Base-by-base conservation (phyloP, 768 basidiomycete species). In the Hericium rajendrae region DNA sequence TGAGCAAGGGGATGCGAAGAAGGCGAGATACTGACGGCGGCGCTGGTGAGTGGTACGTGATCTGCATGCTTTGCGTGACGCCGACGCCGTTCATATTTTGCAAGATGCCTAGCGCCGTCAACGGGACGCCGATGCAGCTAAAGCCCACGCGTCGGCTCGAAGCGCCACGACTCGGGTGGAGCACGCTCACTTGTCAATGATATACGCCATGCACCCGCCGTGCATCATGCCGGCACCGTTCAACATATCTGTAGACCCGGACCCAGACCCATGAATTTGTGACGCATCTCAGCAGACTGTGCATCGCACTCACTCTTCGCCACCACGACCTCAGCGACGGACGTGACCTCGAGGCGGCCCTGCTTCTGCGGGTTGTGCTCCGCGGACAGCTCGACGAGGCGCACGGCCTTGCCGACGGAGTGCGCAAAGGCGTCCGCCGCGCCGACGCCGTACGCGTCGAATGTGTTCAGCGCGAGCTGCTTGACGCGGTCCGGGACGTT, bases 181-280 rank as follows among this genome's bases (percentile, higher is more conserved):
- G n/a, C 16, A 12, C 15, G 69, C 77, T 52, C 59, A 84, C 84
- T 85, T 87, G 70, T 88, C 86, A 48, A 88, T 81, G 56, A 88
- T 72, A 69, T 87, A 87, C 48, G 85, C 82, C 38, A 88, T 67
- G 55, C 84, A 85, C 40, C 83, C 86, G n/a, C 87, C 86, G 61
- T 88, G 86, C 15, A 88, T 73, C 80, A 86, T 85, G 2, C 83
- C 83, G 24, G 84, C 84, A 12, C 86, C 86, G 62, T 88, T 89
- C 37, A 88, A 72, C 84, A 87, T 86, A 57, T 78, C 86, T 85
- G 60, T 39, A 18, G 43, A 16, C 22, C 26, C 39, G n/a, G 43
- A 16, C 22, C 26, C 39, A 46, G 18, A 38, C 3, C 10, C 22
- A 49, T n/a, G 37, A 55, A 46, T 13, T 32, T 37, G 57, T 20